phyloP scores from a whole-genome alignment of 2,329 filamentous ascomycete genomes.

The Elsinoe batatas region DNA sequence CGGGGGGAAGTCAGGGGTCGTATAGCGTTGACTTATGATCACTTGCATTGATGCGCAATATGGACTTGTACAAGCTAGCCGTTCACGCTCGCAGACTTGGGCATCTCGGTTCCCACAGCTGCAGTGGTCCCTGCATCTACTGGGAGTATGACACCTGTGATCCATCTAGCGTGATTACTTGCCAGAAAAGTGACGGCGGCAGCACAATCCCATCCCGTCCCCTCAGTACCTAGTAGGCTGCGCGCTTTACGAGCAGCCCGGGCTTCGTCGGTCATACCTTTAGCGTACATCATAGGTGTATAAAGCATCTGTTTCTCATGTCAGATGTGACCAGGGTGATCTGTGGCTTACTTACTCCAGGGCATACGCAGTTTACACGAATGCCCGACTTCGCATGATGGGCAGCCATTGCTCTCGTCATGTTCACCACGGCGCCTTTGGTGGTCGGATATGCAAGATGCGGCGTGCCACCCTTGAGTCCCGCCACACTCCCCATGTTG shows the following conservation, averaged over 20 bases:
- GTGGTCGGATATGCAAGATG: slow-evolving; percentile 45
- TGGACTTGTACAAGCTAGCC: not conserved
- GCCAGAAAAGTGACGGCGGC: slow-evolving; percentile 43
- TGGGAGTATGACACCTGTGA: slow-evolving; percentile 39
- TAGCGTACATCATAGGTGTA: slow-evolving; percentile 46
- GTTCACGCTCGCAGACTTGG: not conserved
- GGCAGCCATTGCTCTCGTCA: slow-evolving; percentile 47
- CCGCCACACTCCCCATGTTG: slow-evolving; percentile 55
- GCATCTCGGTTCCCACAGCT: slow-evolving; percentile 22
- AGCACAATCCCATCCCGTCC: slow-evolving; percentile 45
- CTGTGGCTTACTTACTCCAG: slow-evolving; percentile 24
- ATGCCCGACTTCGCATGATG: slow-evolving; percentile 44
- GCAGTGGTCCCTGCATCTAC: slow-evolving; percentile 41
- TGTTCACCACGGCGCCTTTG: slow-evolving; percentile 46
- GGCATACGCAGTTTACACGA: slow-evolving; percentile 47
- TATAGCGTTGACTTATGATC: slow-evolving; percentile 17
- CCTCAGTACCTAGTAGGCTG: slow-evolving; percentile 43
- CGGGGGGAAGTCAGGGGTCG: slow-evolving; percentile 28
- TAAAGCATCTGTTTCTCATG: slow-evolving; percentile 37
- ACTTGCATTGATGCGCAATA: not conserved
- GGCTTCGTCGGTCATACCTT: slow-evolving; percentile 42
- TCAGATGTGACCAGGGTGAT: not conserved
- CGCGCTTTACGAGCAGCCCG: slow-evolving; percentile 41
- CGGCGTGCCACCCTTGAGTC: slow-evolving; percentile 45
- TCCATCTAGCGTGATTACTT: slow-evolving; percentile 43